Conservation (phyloP, 495 filamentous ascomycete genomes). For the Penicillium antarcticum region DNA sequence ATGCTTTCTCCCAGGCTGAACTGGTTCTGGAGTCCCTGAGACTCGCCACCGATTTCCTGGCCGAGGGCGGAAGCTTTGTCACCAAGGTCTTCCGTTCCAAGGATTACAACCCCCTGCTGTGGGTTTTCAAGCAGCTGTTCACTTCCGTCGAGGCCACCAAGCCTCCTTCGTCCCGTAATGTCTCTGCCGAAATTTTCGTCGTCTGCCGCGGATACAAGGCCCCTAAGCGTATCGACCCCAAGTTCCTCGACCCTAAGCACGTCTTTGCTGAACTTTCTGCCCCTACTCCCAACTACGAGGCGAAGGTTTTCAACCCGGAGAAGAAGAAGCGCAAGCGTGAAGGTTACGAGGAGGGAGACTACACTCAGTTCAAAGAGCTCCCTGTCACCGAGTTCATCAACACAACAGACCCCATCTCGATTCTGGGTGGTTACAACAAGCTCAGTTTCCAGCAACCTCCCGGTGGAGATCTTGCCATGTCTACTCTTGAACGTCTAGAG, state of each 20-base stretch:
- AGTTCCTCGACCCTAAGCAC: slow-evolving; percentile 82
- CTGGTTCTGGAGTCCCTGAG: slow-evolving; percentile 89
- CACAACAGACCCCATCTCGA: slow-evolving; percentile 91
- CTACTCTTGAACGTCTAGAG: slow-evolving; percentile 81
- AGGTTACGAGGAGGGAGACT: slow-evolving; percentile 96
- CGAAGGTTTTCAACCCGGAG: slow-evolving; percentile 96
- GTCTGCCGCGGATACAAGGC: slow-evolving; percentile 93
- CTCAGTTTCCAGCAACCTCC: slow-evolving; percentile 73
- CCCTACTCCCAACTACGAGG: slow-evolving; percentile 91
- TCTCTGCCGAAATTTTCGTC: slow-evolving; percentile 97
- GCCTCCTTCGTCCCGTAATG: slow-evolving; percentile 90
- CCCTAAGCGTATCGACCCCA: slow-evolving; percentile 87
- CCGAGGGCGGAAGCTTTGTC: slow-evolving; percentile 88
- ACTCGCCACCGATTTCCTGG: slow-evolving; percentile 88
- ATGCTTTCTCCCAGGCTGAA: slow-evolving; percentile 97
- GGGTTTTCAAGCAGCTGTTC: slow-evolving; percentile 98
- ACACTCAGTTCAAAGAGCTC: slow-evolving; percentile 85
- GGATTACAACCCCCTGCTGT: slow-evolving; percentile 92
- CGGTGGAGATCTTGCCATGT: slow-evolving; percentile 81
- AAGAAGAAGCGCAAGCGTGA: slow-evolving; percentile 94
- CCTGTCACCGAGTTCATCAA: slow-evolving; percentile 91
- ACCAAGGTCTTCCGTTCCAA: slow-evolving; percentile 99
- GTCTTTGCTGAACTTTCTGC: slow-evolving; percentile 94
- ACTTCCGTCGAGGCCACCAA: slow-evolving; percentile 93
- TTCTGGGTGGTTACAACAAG: slow-evolving; percentile 81